Evolutionary conservation across 148 eudicot species (phyloP), one percentile per base, ranked within the genome.

Genomic region (Rhododendron simsii): DNA sequence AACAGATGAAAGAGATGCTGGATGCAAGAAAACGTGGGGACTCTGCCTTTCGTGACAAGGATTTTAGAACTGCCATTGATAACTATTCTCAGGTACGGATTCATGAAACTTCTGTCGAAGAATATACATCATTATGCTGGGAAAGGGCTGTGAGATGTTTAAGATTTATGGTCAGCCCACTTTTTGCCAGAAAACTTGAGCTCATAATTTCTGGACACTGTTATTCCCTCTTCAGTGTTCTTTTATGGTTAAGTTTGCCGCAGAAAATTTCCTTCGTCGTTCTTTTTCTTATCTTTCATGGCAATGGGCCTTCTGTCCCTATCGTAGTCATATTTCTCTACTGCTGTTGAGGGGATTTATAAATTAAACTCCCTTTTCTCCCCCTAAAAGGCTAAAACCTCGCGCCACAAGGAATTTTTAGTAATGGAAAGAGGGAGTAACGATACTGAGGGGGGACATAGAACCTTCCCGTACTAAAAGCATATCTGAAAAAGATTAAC

Each of bases 21-120:
- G 96, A 96, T 35, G 96, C 98, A 45, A 92, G 96, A 82, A 96
- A 96, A 83, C 95, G 93, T 78, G 98, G 98, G 28, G 98, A 96
- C 88, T 88, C 83, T 83, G 95, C 98, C 44, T 96, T 96, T 65
- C 93, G 93, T 55, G 98, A 93, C 78, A 94, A 93, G 86, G 98
- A 96, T 83, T 96, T 94, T 86, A 94, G 88, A 87, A 80, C 93
- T n/a, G 98, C 98, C 73, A 92, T 88, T 44, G 96, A 96, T 83
- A 93, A 92, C 83, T 96, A 96, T 86, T 93, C 98, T 85, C 98
- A 96, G 95, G 98, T 95, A 89, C 2, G 41, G 44, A 3, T 39
- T 73, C 39, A 3, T 9, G 20, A 44, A 41, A 21, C n/a, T 35
- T 71, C 16, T 81, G 57, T 82, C 79, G 75, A 69, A 74, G 37